Conservation (phyloP, 805 yeast genomes). For the Sugiyamaella qingdaonensis region DNA sequence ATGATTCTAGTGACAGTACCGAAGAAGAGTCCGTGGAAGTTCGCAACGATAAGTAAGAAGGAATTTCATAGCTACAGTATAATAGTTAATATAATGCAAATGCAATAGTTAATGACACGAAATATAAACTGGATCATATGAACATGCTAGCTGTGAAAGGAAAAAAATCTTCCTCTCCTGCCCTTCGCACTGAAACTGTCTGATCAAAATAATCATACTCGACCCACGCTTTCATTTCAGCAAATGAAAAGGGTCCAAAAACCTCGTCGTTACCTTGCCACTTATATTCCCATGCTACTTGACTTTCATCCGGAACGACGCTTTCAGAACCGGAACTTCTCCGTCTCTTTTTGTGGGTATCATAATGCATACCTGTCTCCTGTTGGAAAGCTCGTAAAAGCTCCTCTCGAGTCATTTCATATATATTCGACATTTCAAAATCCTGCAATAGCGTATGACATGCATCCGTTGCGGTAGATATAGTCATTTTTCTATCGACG, state of each 20-base stretch:
- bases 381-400: conserved; percentile 42
- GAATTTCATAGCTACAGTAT: too few species aligned
- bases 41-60: too few species aligned
- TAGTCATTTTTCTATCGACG: conserved; percentile 22
- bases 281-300: conserved; percentile 44
- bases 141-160: neutral
- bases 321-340: conserved; percentile 10
- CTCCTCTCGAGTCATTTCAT: conserved; percentile 56
- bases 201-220: conserved; percentile 42
- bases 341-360: conserved; percentile 26
- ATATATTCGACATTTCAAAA: conserved; percentile 39
- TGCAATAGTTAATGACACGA: too few species aligned
- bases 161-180: conserved; percentile 17
- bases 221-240: conserved; percentile 51
- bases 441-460: conserved; percentile 45
- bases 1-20: neutral
- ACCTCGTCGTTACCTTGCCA: conserved; percentile 44
- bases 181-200: conserved; percentile 39
- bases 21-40: neutral
- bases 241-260: conserved; percentile 48
- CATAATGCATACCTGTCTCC: conserved; percentile 41
- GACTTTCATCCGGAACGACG: conserved; percentile 23
- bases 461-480: conserved; percentile 44
- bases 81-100: too few species aligned
- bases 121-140: neutral